A percentile compares a stretch with the other conserved stretches of the same genome.
phyloP scores from a whole-genome alignment of 805 yeast genomes.

The Ogataea kodamae region DNA sequence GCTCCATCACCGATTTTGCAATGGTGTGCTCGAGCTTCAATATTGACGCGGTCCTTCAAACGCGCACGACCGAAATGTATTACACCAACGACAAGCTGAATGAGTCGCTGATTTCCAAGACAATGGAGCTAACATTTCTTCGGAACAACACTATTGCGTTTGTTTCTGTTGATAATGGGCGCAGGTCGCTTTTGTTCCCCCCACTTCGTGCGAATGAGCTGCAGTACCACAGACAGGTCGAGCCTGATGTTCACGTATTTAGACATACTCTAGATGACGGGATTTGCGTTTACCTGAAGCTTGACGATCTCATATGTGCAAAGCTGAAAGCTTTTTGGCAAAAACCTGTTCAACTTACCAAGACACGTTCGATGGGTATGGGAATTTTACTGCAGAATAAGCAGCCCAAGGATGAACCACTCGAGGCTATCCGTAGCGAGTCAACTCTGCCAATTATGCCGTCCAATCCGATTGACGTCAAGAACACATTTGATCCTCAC shows the following conservation, averaged over 20 bases:
- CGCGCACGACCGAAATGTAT: constrained; percentile 23
- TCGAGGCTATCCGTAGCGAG: constrained; percentile 1
- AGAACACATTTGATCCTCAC: constrained; percentile 19
- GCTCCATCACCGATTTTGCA: constrained; percentile 21
- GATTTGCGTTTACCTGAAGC: constrained; percentile 17
- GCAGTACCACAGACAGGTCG: constrained; percentile 17
- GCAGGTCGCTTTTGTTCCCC: constrained; percentile 34
- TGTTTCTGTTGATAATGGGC: constrained; percentile 29
- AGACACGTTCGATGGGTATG: constrained; percentile 12
- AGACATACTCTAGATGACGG: constrained; percentile 16
- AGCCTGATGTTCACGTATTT: constrained; percentile 18
- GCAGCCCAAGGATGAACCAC: constrained; percentile 1
- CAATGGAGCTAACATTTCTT: constrained; percentile 19
- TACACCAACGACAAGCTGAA: constrained; percentile 24
- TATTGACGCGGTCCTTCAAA: constrained; percentile 3
- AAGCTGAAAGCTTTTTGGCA: constrained; percentile 4
- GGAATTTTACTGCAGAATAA: constrained; percentile 6
- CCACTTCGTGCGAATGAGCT: constrained; percentile 32
- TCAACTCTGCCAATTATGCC: neutral
- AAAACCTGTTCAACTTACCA: constrained; percentile 3
- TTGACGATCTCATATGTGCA: constrained; percentile 3
- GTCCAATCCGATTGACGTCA: neutral
- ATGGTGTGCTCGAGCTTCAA: constrained; percentile 22
- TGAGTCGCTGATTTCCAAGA: constrained; percentile 22
- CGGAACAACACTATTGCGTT: constrained; percentile 25